Base-by-base conservation (phyloP, 768 basidiomycete species). In the Cyclocybe cylindracea region DNA sequence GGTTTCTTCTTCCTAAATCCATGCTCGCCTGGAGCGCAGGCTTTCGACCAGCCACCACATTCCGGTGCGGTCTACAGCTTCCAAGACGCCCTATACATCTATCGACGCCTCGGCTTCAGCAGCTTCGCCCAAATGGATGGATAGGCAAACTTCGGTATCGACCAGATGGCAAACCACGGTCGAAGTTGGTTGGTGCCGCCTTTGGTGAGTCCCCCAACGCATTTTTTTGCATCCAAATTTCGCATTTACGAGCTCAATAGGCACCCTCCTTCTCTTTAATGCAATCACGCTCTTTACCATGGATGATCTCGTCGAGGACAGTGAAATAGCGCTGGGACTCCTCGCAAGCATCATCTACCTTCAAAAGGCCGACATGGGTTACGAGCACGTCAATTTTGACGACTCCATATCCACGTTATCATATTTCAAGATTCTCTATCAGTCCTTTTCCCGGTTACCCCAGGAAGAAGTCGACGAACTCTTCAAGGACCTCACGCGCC, bases 131-230 rank as follows among this genome's bases (percentile, higher is more conserved):
- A 7, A 48, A 61, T 10, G 62, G 63, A 11, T 48, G 67, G 44
- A 60, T 61, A 37, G 54, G 58, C 8, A 70, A 60, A 54, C 13
- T 72, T 37, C 69, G 66, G 53, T 71, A 64, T 59, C 62, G 66
- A 55, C 57, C 55, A 29, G 70, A 75, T 63, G 73, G 73, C 32
- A 66, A 65, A 35, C 69, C 68, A 39, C 60, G 73, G 43, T 73
- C 72, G 4, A 67, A 63, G 54, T 42, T 63, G 40, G 68, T 68
- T 44, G 71, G 70, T 9, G 59, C 65, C 10, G 50, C 65, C 11
- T 64, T 70, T 48, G 66, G 72, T 73, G 44, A 43, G 66, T 54
- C 35, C 10, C 8, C 24, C 24, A 24, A 24, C 24, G 24, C 6
- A 32, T 39, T 35, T 11, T 50, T 36, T 43, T 16, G 4, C 24